Evolutionary conservation across 768 basidiomycete genomes (phyloP).

Genomic region (Mycena galopus): DNA sequence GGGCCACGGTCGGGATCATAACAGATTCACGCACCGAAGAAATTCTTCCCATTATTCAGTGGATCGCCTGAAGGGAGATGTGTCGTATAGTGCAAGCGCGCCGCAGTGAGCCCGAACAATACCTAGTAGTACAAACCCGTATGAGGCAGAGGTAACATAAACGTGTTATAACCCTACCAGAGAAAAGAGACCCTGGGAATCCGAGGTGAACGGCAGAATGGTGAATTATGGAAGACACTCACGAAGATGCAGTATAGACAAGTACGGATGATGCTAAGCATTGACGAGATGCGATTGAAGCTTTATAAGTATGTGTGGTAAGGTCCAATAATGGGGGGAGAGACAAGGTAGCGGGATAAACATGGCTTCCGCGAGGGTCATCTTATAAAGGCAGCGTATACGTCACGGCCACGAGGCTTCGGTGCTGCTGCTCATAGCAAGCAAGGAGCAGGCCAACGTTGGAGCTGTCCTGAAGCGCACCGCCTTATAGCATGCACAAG

Average conservation of each 20-base stretch:
- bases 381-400: constrained; percentile 22
- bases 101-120: constrained; percentile 63
- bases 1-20: background rate
- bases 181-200: constrained; percentile 30
- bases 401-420: constrained; percentile 35
- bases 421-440: constrained; percentile 16
- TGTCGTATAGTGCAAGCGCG: constrained; percentile 73
- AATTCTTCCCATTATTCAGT: constrained; percentile 64
- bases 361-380: constrained; percentile 28
- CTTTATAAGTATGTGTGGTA: constrained; percentile 6
- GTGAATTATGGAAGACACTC: background rate
- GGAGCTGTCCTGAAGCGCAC: background rate
- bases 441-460: background rate
- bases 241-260: constrained; percentile 34
- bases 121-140: constrained; percentile 16
- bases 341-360: constrained; percentile 1
- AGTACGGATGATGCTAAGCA: constrained; percentile 36
- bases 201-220: constrained; percentile 12
- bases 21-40: constrained; percentile 62
- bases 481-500: background rate
- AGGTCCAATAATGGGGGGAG: constrained; percentile 10
- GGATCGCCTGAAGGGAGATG: constrained; percentile 62
- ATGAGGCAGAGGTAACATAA: background rate
- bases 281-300: constrained; percentile 3
- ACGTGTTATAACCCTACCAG: background rate